Percentiles rank a stretch among this genome's conserved stretches.
phyloP scores from a whole-genome alignment of 495 filamentous ascomycete genomes.

The Parathielavia appendiculata region DNA sequence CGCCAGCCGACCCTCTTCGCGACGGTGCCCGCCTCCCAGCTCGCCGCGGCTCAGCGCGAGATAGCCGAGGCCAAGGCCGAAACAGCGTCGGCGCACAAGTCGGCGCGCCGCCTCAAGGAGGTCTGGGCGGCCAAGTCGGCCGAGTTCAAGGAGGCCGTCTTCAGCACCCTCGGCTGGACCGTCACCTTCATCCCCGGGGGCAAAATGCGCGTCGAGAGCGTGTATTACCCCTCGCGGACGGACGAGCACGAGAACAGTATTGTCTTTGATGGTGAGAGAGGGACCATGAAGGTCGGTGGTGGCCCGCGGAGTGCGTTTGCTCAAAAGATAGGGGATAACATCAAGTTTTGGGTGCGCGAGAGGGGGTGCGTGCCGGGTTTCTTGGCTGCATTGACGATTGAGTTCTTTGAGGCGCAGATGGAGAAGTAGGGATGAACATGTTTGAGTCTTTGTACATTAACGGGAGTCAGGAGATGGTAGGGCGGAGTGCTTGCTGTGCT shows the following conservation, averaged over 20 bases:
- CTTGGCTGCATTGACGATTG: constrained; percentile 78
- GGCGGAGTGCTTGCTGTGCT: too few species aligned
- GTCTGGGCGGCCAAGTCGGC: constrained; percentile 83
- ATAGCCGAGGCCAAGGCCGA: constrained; percentile 64
- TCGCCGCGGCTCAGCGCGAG: constrained; percentile 67
- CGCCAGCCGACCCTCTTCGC: constrained; percentile 37
- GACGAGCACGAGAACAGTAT: constrained; percentile 83
- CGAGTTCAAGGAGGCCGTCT: constrained; percentile 91
- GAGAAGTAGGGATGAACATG: constrained; percentile 3
- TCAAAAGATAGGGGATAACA: constrained; percentile 69
- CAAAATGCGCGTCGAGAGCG: constrained; percentile 76
- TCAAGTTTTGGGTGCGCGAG: constrained; percentile 91
- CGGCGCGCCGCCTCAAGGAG: constrained; percentile 75
- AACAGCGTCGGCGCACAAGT: constrained; percentile 80
- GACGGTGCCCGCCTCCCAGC: constrained; percentile 68
- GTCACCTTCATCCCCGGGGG: constrained; percentile 91
- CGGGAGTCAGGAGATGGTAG: background rate
- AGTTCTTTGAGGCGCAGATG: constrained; percentile 79
- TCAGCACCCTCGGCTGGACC: constrained; percentile 83
- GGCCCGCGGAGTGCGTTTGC: constrained; percentile 85
- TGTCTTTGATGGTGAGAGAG: constrained; percentile 91
- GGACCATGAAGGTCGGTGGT: constrained; percentile 95
- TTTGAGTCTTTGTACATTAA: background rate
- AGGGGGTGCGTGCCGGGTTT: constrained; percentile 89
- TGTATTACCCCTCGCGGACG: constrained; percentile 63